Percentiles rank a stretch among this genome's conserved stretches.
These are phyloP conservation scores for Xylaria acuta DNA, from an alignment of 495 filamentous ascomycete genomes.

Conservation along the genomic window DNA sequence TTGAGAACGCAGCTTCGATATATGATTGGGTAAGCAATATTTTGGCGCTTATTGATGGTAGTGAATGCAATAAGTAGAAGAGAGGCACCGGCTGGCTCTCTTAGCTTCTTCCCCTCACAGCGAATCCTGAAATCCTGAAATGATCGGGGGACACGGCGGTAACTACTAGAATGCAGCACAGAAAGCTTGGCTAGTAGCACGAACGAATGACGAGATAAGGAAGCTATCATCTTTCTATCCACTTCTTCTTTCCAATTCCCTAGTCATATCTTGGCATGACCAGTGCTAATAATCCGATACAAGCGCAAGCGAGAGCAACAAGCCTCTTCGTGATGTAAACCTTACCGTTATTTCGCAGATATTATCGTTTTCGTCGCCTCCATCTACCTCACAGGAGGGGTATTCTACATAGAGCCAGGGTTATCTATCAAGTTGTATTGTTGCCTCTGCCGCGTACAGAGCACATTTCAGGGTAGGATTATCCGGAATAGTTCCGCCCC, in stretches of 20 bases:
- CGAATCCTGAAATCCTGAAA: conserved; percentile 5
- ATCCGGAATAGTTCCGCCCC: background rate
- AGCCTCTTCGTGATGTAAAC: background rate
- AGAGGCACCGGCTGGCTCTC: background rate
- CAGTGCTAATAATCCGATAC: background rate
- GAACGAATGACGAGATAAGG: background rate
- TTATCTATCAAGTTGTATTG: background rate
- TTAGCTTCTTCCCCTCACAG: background rate
- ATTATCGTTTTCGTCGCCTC: background rate
- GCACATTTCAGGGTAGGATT: background rate
- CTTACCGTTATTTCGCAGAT: background rate
- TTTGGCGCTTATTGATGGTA: conserved; percentile 21
- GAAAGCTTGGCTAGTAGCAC: conserved; percentile 10
- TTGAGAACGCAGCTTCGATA: conserved; percentile 6
- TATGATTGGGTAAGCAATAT: conserved; percentile 20
- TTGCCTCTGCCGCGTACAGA: background rate
- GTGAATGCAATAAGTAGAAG: conserved; percentile 15
- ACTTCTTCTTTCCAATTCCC: background rate
- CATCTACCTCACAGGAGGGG: background rate
- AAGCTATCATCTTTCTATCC: background rate
- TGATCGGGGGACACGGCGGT: conserved; percentile 1
- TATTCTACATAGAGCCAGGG: background rate
- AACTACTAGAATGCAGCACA: background rate
- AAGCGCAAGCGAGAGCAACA: background rate
- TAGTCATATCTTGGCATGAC: background rate